phyloP scores from a whole-genome alignment of 768 basidiomycete genomes.

The Tylopilus subfusipes region DNA sequence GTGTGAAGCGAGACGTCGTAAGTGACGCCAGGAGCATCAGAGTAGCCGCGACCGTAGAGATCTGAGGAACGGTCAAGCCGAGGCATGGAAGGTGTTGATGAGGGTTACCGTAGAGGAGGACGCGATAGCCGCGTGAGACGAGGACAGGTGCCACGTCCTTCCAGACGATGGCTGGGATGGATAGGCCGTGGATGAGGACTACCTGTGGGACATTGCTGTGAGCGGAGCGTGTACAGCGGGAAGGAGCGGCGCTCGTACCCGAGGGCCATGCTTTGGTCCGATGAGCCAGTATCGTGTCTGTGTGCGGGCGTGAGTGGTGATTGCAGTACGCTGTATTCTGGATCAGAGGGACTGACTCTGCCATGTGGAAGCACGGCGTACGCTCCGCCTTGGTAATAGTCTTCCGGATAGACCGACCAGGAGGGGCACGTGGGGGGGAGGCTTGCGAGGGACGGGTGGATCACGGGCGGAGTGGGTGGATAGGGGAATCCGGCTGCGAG shows the following conservation, averaged over 20 bases:
- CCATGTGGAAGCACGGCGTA: conserved; percentile 69
- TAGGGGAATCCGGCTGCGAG: conserved; percentile 64
- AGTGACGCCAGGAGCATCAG: conserved; percentile 68
- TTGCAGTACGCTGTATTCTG: too few relatives aligned
- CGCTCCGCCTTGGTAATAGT: conserved; percentile 56
- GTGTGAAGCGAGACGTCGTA: conserved; percentile 66
- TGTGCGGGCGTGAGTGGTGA: neutral
- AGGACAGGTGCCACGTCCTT: conserved; percentile 68
- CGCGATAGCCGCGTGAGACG: conserved; percentile 61
- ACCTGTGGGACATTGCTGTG: conserved; percentile 41
- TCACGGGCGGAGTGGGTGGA: conserved; percentile 46
- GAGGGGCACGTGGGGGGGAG: conserved; percentile 52
- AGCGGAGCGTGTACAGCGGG: neutral
- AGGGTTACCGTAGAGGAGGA: conserved; percentile 66
- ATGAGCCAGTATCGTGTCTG: conserved; percentile 76
- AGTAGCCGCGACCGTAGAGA: conserved; percentile 80
- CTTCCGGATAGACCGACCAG: conserved; percentile 72
- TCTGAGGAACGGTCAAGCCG: conserved; percentile 40
- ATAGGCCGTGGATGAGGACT: conserved; percentile 74
- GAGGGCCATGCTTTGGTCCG: conserved; percentile 64
- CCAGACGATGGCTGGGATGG: conserved; percentile 75
- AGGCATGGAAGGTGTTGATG: neutral
- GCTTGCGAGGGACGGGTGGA: conserved; percentile 59
- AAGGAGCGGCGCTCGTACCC: conserved; percentile 39
- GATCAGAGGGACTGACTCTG: conserved; percentile 45